These are phyloP conservation scores for Aspergillus novofumigatus DNA, from an alignment of 2,329 filamentous ascomycete genomes.

Conservation along the genomic window DNA sequence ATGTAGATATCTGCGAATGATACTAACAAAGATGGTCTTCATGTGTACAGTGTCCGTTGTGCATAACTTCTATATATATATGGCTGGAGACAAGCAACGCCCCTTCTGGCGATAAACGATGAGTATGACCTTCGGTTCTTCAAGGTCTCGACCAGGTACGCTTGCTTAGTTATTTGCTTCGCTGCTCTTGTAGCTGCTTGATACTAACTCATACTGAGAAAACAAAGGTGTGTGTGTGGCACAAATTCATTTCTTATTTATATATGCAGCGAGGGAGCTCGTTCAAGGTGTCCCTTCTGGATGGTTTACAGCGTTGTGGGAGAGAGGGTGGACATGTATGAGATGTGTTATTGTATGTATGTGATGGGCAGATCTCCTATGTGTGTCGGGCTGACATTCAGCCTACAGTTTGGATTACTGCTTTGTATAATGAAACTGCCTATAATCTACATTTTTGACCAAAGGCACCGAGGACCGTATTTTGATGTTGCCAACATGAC, in stretches of 20 bases:
- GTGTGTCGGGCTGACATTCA: not conserved
- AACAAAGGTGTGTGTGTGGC: not conserved
- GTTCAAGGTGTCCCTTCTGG: not conserved
- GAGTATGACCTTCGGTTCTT: no score
- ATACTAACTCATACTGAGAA: not conserved
- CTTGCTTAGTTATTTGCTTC: not conserved
- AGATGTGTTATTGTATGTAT: not conserved
- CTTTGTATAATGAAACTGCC: not conserved
- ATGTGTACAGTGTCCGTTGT: no score
- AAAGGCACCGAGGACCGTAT: no score
- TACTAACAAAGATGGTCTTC: no score
- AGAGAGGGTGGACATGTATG: no score
- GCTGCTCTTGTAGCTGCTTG: not conserved
- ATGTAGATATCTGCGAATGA: no score
- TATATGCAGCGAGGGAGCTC: not conserved
- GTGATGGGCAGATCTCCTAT: no score
- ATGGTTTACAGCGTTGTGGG: not conserved
- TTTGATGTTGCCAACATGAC: no score
- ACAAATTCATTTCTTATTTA: not conserved
- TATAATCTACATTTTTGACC: not conserved
- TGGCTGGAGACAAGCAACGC: no score
- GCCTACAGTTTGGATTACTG: not conserved
- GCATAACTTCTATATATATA: no score
- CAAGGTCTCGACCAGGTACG: not conserved
- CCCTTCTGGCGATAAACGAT: no score